These are phyloP conservation scores for Aspergillus aculeatinus DNA, from an alignment of 2,329 filamentous ascomycete genomes.

Conservation along the genomic window DNA sequence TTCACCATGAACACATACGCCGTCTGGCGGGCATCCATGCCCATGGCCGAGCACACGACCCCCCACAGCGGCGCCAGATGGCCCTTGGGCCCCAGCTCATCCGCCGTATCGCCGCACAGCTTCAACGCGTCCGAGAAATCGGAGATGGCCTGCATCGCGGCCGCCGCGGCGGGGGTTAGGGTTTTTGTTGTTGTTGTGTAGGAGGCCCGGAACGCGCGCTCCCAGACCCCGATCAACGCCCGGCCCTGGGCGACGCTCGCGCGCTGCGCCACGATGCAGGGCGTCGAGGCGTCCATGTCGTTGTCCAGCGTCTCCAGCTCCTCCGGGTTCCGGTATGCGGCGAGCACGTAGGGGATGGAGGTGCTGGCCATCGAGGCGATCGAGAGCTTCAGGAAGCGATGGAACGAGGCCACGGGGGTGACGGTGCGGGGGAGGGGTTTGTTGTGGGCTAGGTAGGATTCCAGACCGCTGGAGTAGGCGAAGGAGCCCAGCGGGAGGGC, in stretches of 20 bases:
- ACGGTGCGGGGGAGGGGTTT: constrained; percentile 37
- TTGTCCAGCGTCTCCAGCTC: constrained; percentile 57
- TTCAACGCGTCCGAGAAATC: constrained; percentile 43
- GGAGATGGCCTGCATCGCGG: constrained; percentile 31
- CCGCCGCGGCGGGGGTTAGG: constrained; percentile 20
- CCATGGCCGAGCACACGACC: constrained; percentile 53
- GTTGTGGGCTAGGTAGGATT: constrained; percentile 63
- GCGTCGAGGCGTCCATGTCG: constrained; percentile 62
- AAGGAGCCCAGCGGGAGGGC: constrained; percentile 65
- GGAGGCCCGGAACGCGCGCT: constrained; percentile 49
- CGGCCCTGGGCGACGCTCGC: constrained; percentile 62
- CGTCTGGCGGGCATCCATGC: constrained; percentile 52
- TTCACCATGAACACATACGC: constrained; percentile 64
- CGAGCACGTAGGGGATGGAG: constrained; percentile 60
- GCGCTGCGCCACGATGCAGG: constrained; percentile 61
- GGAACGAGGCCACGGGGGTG: constrained; percentile 47
- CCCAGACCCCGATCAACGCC: constrained; percentile 61
- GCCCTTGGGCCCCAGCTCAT: constrained; percentile 44
- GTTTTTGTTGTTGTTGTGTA: constrained; percentile 9
- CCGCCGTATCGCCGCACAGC: constrained; percentile 28
- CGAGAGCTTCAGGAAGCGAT: constrained; percentile 57
- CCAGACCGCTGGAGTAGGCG: constrained; percentile 63
- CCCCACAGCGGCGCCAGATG: constrained; percentile 65
- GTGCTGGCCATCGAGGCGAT: constrained; percentile 59
- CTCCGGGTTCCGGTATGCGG: constrained; percentile 53